Evolutionary conservation across 2,329 filamentous ascomycete species (phyloP).

Genomic region (Helotiales sp.): DNA sequence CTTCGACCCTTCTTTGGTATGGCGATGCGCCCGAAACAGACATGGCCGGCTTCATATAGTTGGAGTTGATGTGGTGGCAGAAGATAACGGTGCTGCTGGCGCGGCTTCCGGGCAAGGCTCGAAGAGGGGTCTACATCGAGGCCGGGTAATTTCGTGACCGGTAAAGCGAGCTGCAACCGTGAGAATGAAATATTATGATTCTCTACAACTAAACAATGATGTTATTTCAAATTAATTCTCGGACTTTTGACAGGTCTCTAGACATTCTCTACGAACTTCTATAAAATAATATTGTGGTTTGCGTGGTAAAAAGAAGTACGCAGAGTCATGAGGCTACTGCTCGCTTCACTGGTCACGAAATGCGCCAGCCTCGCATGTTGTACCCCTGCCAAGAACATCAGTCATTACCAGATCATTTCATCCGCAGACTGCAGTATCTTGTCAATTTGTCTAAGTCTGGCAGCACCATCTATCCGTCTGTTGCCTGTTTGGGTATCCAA

Average conservation of each 20-base stretch:
- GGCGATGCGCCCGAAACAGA: neutral
- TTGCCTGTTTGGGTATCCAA: neutral
- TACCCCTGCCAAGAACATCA: conserved; percentile 7
- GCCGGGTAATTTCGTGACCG: too few relatives aligned
- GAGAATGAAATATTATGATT: too few relatives aligned
- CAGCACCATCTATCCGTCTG: neutral
- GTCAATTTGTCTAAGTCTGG: neutral
- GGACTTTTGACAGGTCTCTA: too few relatives aligned
- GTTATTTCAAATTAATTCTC: too few relatives aligned
- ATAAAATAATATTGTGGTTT: too few relatives aligned
- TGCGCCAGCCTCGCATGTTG: too few relatives aligned
- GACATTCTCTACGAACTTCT: too few relatives aligned
- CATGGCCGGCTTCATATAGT: neutral
- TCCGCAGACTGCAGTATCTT: neutral
- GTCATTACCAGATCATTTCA: neutral
- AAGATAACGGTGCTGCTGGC: neutral
- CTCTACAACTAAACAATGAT: too few relatives aligned
- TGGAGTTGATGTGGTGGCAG: neutral
- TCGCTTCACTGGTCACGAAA: too few relatives aligned
- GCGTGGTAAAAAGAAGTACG: too few relatives aligned
- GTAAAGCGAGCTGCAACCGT: too few relatives aligned
- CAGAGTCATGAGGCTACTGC: too few relatives aligned
- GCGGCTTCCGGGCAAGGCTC: neutral
- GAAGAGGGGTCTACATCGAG: neutral
- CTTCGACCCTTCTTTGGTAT: neutral